Evolutionary conservation across 2,329 filamentous ascomycete species (phyloP), one percentile per base, ranked within the genome.

Genomic region (Coniochaeta ligniaria): DNA sequence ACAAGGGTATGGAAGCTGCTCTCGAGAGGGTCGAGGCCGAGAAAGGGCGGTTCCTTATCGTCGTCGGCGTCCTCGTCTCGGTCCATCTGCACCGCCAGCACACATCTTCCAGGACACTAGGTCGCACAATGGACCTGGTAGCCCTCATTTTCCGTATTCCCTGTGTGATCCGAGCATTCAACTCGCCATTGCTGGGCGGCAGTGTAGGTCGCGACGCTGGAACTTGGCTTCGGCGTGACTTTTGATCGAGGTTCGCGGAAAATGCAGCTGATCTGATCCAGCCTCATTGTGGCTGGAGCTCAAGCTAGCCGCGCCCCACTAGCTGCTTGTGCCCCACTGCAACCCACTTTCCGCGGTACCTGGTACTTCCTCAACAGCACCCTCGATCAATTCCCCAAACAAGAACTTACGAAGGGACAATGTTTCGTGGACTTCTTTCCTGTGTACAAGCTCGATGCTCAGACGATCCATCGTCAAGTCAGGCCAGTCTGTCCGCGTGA

Each of bases 51-150:
- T 31, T 3, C 31, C 64, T 63, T 33, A 41, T 22, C 24, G 36
- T 57, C 22, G 7, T 60, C 60, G n/a, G n/a, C n/a, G 54, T 24
- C 31, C 20, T 35, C 28, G 54, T 36, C 20, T 22, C 63, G 59
- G 24, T 65, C 59, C 26, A 61, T 35, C 64, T 67, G 64, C 66
- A 70, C 60, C 67, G 69, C 66, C 68, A 66, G 62, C 66, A 69
- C 45, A 68, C 55, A 54, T 66, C 63, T 24, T 66, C 64, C 22
- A 69, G 59, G 72, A 58, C 20, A 20, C 56, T 20, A 5, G 38
- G 38, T 26, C 35, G 56, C 3, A 45, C 20, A 45, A 58, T 35
- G 9, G 56, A 45, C 38, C 56, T 7, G 7, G 38, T 24, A 7
- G 38, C 26, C 38, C 56, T n/a, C 56, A 58, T 58, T 43, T 28